A percentile compares a stretch with the other conserved stretches of the same genome.
Conservation (phyloP, 768 basidiomycete genomes). For the Chiua virens region DNA sequence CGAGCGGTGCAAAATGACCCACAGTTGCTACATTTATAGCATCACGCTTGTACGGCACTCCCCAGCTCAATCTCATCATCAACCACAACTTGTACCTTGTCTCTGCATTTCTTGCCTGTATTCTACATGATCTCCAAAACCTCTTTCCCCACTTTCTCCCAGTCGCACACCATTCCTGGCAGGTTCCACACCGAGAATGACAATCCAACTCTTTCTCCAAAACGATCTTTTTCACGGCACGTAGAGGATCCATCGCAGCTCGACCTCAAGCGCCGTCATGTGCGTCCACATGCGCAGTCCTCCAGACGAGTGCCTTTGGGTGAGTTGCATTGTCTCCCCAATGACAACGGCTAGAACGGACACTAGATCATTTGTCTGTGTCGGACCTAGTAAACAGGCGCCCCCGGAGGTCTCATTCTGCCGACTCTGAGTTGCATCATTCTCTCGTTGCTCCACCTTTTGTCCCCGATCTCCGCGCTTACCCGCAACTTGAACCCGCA, state of each 20-base stretch:
- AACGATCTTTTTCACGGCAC: constrained; percentile 21
- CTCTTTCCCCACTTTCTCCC: constrained; percentile 5
- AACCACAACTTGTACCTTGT: background rate
- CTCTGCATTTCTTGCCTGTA: background rate
- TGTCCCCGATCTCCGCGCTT: constrained; percentile 14
- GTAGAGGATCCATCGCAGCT: constrained; percentile 14
- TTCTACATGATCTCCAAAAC: constrained; percentile 23
- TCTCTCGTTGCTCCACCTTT: constrained; percentile 7
- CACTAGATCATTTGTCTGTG: constrained; percentile 28
- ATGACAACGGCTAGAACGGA: background rate
- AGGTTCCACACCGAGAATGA: constrained; percentile 11
- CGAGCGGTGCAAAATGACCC: constrained; percentile 27
- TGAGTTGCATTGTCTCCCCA: constrained; percentile 16
- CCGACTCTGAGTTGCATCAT: constrained; percentile 7
- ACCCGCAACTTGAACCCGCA: constrained; percentile 11
- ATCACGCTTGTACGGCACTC: constrained; percentile 5
- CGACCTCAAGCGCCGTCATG: constrained; percentile 23
- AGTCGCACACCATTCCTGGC: background rate
- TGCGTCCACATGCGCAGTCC: constrained; percentile 3
- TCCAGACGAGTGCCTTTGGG: constrained; percentile 23
- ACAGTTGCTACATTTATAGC: constrained; percentile 28
- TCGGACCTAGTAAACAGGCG: constrained; percentile 22
- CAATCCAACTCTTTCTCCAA: constrained; percentile 15
- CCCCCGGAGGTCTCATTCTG: background rate
- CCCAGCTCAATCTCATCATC: constrained; percentile 13